A percentile compares a stretch with the other conserved stretches of the same genome.
Conservation (phyloP, 2,329 filamentous ascomycete genomes). For the Botrytis fragariae region DNA sequence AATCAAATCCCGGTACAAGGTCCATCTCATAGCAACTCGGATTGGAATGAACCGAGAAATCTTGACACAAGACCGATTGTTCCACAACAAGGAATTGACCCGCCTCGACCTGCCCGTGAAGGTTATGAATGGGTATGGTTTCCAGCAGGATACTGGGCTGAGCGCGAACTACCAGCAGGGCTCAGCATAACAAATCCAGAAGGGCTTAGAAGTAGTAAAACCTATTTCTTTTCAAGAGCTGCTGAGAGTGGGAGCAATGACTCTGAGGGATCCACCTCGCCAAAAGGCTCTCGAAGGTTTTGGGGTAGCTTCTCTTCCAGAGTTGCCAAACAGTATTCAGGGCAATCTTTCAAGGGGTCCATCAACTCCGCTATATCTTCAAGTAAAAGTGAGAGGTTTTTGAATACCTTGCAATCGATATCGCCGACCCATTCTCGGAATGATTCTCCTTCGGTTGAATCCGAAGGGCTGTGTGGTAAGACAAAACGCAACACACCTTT, state of each 20-base stretch:
- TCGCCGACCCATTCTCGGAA: constrained; percentile 21
- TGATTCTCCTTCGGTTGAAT: constrained; percentile 15
- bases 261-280: constrained; percentile 12
- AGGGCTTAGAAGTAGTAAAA: constrained; percentile 6
- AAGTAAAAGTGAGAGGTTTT: constrained; percentile 8
- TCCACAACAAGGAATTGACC: constrained; percentile 41
- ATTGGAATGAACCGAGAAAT: constrained; percentile 28
- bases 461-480: constrained; percentile 29
- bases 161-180: constrained; percentile 44
- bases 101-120: constrained; percentile 53
- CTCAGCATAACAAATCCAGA: neutral
- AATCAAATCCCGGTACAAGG: neutral
- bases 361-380: neutral
- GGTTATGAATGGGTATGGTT: constrained; percentile 64
- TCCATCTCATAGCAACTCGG: constrained; percentile 7
- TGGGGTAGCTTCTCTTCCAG: constrained; percentile 14
- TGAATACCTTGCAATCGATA: constrained; percentile 21
- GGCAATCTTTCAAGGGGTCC: neutral
- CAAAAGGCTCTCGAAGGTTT: constrained; percentile 13
- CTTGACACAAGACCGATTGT: constrained; percentile 7
- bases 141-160: constrained; percentile 62
- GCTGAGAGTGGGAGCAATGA: neutral
- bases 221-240: neutral
- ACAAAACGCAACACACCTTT: constrained; percentile 26
- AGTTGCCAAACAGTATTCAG: constrained; percentile 7